Conservation (phyloP, 2,329 filamentous ascomycete genomes). For the Alternaria longipes region DNA sequence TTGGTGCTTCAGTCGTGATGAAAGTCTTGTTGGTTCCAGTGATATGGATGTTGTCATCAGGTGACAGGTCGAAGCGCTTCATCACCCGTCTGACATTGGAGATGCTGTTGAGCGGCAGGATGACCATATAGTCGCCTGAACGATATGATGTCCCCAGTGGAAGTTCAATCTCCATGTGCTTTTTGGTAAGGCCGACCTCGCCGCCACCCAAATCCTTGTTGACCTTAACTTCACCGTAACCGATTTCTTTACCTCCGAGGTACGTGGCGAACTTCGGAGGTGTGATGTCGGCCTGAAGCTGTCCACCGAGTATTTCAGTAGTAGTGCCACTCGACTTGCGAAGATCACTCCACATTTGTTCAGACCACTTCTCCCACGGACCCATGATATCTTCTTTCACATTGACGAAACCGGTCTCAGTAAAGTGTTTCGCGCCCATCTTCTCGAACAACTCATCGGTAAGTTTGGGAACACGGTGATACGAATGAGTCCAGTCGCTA, state of each 20-base stretch:
- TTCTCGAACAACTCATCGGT: constrained; percentile 65
- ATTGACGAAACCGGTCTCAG: constrained; percentile 12
- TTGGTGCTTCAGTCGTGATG: constrained; percentile 5
- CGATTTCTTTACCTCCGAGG: constrained; percentile 13
- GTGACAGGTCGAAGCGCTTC: constrained; percentile 22
- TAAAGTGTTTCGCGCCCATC: constrained; percentile 56
- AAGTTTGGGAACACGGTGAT: constrained; percentile 71
- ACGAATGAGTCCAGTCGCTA: constrained; percentile 66
- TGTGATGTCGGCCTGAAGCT: constrained; percentile 7
- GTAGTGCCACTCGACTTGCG: constrained; percentile 13
- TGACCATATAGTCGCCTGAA: constrained; percentile 76
- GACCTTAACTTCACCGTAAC: constrained; percentile 31
- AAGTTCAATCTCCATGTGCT: constrained; percentile 32
- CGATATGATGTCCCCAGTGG: constrained; percentile 64
- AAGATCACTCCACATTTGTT: constrained; percentile 13
- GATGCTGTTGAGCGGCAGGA: constrained; percentile 70
- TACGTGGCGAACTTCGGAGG: constrained; percentile 16
- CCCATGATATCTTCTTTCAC: constrained; percentile 18
- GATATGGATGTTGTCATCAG: constrained; percentile 19
- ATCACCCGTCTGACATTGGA: constrained; percentile 27
- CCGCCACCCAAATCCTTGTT: constrained; percentile 27
- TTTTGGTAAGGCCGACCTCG: constrained; percentile 14
- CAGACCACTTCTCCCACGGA: constrained; percentile 13
- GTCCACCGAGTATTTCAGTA: constrained; percentile 6
- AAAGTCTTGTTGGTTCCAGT: constrained; percentile 14